These are phyloP conservation scores for Lepiota subincarnata DNA, from an alignment of 768 basidiomycete genomes.

Conservation along the genomic window DNA sequence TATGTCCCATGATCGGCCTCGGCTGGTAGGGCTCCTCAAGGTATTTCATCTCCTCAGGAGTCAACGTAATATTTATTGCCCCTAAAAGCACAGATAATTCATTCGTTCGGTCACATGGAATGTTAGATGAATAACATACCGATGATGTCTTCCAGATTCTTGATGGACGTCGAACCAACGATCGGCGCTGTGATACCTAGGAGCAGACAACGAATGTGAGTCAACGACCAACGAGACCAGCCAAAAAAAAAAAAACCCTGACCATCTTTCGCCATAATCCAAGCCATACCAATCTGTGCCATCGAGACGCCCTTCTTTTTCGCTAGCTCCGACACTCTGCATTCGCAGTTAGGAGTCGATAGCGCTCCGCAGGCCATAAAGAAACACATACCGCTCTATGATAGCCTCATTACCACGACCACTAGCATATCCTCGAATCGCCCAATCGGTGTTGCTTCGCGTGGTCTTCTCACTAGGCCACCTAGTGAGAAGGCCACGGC, in stretches of 20 bases:
- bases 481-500: constrained; percentile 45
- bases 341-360: not conserved
- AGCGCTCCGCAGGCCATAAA: not conserved
- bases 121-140: constrained; percentile 24
- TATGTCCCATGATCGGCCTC: constrained; percentile 42
- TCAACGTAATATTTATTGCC: constrained; percentile 44
- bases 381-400: constrained; percentile 30
- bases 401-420: constrained; percentile 29
- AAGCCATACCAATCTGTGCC: constrained; percentile 55
- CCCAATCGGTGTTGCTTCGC: constrained; percentile 35
- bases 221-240: not conserved
- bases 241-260: not conserved
- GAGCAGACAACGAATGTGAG: not conserved
- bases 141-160: constrained; percentile 50
- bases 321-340: constrained; percentile 52
- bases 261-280: constrained; percentile 44
- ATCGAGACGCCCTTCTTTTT: constrained; percentile 48
- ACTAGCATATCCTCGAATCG: constrained; percentile 21
- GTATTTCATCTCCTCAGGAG: constrained; percentile 51
- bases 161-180: constrained; percentile 48
- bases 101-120: not conserved
- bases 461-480: constrained; percentile 34
- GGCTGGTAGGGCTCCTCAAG: constrained; percentile 54
- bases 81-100: constrained; percentile 19
- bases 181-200: constrained; percentile 53